phyloP scores from a whole-genome alignment of 2,329 filamentous ascomycete species.

The Ophiostoma ips region DNA sequence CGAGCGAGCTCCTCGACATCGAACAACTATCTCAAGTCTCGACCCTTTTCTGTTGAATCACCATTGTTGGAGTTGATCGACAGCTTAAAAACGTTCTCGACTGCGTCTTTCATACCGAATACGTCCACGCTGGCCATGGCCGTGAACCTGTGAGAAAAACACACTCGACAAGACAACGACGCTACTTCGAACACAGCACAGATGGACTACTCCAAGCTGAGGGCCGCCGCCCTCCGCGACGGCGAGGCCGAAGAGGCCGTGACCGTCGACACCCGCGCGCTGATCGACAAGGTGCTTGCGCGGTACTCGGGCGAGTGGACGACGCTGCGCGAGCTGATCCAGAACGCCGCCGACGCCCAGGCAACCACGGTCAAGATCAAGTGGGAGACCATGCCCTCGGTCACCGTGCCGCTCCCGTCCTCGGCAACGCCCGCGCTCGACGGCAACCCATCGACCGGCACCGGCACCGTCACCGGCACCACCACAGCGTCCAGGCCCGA shows the following conservation, averaged over 20 bases:
- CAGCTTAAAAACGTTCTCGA: too few relatives aligned
- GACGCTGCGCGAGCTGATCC: conserved; percentile 79
- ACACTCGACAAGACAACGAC: background rate
- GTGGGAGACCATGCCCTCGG: conserved; percentile 81
- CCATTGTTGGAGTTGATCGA: too few relatives aligned
- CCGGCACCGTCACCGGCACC: background rate
- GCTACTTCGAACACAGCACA: background rate
- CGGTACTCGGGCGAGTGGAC: conserved; percentile 95
- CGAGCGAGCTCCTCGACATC: too few relatives aligned
- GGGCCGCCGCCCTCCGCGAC: conserved; percentile 73
- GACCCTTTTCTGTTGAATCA: too few relatives aligned
- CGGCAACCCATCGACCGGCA: background rate
- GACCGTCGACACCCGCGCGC: conserved; percentile 87
- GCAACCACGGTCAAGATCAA: conserved; percentile 80
- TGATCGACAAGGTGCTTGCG: conserved; percentile 96
- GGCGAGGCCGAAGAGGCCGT: conserved; percentile 92
- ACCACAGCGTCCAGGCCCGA: background rate
- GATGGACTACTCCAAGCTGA: conserved; percentile 65
- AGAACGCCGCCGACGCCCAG: conserved; percentile 95
- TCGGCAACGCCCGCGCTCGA: conserved; percentile 23
- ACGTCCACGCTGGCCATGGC: too few relatives aligned
- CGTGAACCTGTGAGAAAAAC: background rate
- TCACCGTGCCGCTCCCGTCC: conserved; percentile 54
- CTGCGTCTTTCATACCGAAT: too few relatives aligned
- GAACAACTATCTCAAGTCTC: too few relatives aligned